phyloP scores from a whole-genome alignment of 257 asterid species.

The Craterostigma plantagineum region DNA sequence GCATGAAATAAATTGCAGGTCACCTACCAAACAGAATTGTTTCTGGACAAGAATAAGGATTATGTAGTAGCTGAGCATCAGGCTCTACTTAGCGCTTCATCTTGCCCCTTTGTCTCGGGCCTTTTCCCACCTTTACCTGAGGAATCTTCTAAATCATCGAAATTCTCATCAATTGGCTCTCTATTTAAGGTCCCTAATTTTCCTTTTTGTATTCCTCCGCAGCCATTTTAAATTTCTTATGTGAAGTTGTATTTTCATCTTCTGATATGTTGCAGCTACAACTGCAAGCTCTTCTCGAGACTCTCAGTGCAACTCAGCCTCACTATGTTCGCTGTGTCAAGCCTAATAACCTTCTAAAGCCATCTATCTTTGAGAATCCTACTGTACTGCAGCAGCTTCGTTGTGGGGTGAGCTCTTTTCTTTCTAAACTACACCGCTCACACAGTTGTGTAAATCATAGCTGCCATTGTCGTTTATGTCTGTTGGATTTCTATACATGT shows the following conservation, averaged over 20 bases:
- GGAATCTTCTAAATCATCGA: conserved; percentile 70
- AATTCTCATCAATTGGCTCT: conserved; percentile 80
- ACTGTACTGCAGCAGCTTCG: conserved; percentile 84
- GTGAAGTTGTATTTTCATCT: conserved; percentile 11
- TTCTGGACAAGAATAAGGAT: conserved; percentile 85
- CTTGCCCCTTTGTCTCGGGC: conserved; percentile 55
- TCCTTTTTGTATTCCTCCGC: conserved; percentile 7
- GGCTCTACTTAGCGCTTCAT: conserved; percentile 66
- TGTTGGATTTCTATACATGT: conserved; percentile 5
- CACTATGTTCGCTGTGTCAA: conserved; percentile 78
- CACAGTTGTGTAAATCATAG: too few relatives aligned
- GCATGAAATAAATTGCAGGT: conserved; percentile 38
- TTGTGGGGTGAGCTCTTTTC: conserved; percentile 53
- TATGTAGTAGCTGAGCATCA: conserved; percentile 82
- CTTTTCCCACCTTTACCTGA: conserved; percentile 68
- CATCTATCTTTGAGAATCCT: conserved; percentile 60
- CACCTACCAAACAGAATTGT: conserved; percentile 67
- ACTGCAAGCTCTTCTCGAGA: conserved; percentile 81
- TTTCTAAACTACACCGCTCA: background rate
- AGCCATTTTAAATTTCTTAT: conserved; percentile 3
- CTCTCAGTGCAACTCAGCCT: conserved; percentile 73
- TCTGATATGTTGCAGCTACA: conserved; percentile 42
- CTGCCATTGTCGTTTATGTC: background rate
- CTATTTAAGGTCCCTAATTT: conserved; percentile 52
- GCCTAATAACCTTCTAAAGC: conserved; percentile 79